Conservation (phyloP, 1,284 basidiomycete species). For the Inonotus obliquus region DNA sequence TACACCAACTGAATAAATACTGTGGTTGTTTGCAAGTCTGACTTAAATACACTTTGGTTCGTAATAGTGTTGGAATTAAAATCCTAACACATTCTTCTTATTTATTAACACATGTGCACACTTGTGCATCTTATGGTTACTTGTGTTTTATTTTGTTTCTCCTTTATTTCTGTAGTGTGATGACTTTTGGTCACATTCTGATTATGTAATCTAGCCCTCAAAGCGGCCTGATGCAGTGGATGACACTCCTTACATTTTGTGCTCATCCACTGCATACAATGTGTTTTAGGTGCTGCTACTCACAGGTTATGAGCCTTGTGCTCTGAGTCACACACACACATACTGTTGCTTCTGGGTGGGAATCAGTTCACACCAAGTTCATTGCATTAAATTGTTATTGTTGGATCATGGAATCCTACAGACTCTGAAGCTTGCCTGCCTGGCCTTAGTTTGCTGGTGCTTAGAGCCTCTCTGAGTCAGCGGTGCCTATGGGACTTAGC, state of each 20-base stretch:
- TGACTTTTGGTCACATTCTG: no score
- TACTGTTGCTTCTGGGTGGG: not conserved
- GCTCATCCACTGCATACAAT: not conserved
- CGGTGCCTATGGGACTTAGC: not conserved
- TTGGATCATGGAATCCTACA: not conserved
- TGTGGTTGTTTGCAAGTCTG: not conserved
- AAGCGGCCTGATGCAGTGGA: not conserved
- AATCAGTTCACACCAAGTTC: no score
- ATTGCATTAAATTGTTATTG: no score
- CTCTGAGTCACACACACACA: not conserved
- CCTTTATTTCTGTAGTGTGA: no score
- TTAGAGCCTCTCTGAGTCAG: conserved; percentile 5
- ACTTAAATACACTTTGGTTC: not conserved
- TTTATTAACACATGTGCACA: no score
- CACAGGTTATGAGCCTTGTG: not conserved
- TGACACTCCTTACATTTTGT: not conserved
- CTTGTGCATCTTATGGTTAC: no score
- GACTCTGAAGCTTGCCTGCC: not conserved
- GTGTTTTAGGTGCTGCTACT: not conserved
- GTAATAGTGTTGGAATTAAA: not conserved
- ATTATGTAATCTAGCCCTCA: no score
- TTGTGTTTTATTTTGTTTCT: not conserved
- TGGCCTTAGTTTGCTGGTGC: not conserved
- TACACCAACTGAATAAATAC: conserved; percentile 1
- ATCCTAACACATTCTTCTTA: not conserved